These are phyloP conservation scores for Gossypium anomalum DNA, from an alignment of 345 rosid species.

Conservation along the genomic window DNA sequence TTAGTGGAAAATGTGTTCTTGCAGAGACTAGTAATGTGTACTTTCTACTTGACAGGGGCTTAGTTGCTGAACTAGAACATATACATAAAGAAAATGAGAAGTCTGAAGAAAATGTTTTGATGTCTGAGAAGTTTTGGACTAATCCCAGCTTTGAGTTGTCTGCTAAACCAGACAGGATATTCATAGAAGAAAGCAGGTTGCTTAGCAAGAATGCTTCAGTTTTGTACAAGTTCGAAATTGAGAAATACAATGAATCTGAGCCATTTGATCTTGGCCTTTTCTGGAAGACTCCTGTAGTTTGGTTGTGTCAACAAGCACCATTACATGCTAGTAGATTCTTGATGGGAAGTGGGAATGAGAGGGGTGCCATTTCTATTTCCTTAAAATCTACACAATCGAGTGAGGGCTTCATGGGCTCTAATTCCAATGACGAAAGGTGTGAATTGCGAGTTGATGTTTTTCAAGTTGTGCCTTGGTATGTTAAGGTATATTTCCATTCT, in stretches of 20 bases:
- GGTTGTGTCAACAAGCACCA: conserved; percentile 74
- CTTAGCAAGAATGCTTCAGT: conserved; percentile 33
- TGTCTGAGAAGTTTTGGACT: conserved; percentile 28
- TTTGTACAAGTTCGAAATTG: conserved; percentile 53
- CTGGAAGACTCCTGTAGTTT: conserved; percentile 70
- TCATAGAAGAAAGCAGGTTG: conserved; percentile 38
- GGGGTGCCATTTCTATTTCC: conserved; percentile 90
- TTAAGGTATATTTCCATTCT: conserved; percentile 81
- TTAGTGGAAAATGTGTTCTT: conserved; percentile 64
- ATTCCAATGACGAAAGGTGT: conserved; percentile 33
- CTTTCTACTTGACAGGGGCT: conserved; percentile 62
- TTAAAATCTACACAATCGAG: conserved; percentile 47
- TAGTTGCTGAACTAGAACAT: conserved; percentile 36
- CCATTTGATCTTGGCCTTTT: conserved; percentile 68
- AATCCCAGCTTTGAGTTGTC: conserved; percentile 52
- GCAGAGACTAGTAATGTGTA: conserved; percentile 68
- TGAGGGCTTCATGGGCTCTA: conserved; percentile 26
- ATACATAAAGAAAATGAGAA: conserved; percentile 31
- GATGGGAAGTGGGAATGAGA: conserved; percentile 98
- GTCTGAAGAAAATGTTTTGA: conserved; percentile 14
- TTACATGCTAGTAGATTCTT: conserved; percentile 73
- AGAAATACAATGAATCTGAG: conserved; percentile 43
- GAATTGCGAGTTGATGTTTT: conserved; percentile 58
- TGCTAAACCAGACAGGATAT: conserved; percentile 53
- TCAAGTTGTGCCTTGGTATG: conserved; percentile 97